Base-by-base conservation (phyloP, 176 grass and related monocot species). In the Aechmea fasciata region DNA sequence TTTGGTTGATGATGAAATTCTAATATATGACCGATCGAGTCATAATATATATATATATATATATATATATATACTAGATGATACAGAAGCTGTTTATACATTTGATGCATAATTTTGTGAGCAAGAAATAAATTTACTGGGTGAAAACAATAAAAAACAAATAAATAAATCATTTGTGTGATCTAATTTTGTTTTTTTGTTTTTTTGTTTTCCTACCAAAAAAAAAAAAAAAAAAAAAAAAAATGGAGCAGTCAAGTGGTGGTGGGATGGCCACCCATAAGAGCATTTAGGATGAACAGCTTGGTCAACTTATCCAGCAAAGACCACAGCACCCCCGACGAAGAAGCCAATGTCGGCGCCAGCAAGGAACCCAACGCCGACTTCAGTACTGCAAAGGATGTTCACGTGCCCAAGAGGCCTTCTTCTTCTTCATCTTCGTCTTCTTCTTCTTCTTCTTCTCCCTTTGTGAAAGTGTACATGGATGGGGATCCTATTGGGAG, bases 251-350 rank as follows among this genome's bases (percentile, higher is more conserved):
- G 80, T 72, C 86, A 82, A 74, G 80, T 79, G 69, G 84, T 88
- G 28, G 84, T 88, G 68, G 91, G 91, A 85, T 96, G 91, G 91
- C 91, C 91, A 51, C 91, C 91, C 0, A 85, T 96, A 47, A 76
- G 80, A 75, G 70, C 80, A 49, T 91, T 82, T 79, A 55, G 91
- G 82, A 96, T 96, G 85, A 91, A 91, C 80, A 96, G 47, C 77
- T 74, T 96, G 67, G 91, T 91, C 28, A 81, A 73, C 26, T 79
- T 83, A 66, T 79, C 82, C 63, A 96, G 79, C 79, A 87, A 91
- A 10, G 79, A 64, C 53, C 66, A 72, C 13, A 53, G n/a, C n/a
- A n/a, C n/a, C 74, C 0, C 33, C 33, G n/a, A n/a, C 33, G 5
- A 7, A 41, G 79, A 85, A 3, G 49, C 15, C 52, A 55, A 55